Percentiles rank a stretch among this genome's conserved stretches.
These are phyloP conservation scores for Ascochyta fabae DNA, from an alignment of 2,329 filamentous ascomycete species.

Conservation along the genomic window DNA sequence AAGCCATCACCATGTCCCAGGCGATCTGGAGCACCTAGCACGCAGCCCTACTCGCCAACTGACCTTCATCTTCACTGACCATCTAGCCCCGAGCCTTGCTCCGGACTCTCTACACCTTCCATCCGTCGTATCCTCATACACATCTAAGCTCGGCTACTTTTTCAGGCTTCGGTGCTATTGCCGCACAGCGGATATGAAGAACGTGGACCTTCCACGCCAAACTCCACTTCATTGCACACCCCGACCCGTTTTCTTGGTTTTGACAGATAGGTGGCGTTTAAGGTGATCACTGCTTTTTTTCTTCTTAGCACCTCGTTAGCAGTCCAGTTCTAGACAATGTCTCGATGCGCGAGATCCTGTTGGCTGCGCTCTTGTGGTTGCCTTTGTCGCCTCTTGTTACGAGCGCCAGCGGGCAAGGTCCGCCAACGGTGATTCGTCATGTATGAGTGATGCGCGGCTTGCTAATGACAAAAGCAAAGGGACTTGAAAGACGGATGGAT, in stretches of 20 bases:
- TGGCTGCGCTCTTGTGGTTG: neutral
- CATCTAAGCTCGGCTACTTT: constrained; percentile 3
- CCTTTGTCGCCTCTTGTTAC: constrained; percentile 3
- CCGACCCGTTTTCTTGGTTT: constrained; percentile 1
- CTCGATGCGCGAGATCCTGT: neutral
- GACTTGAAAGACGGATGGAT: neutral
- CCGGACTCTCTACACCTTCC: neutral
- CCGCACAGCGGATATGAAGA: neutral
- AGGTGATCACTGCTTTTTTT: neutral
- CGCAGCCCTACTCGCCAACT: constrained; percentile 6
- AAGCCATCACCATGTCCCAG: constrained; percentile 3
- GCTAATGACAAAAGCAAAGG: neutral
- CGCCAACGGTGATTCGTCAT: constrained; percentile 1
- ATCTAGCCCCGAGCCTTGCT: neutral
- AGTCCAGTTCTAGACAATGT: neutral
- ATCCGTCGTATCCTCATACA: neutral
- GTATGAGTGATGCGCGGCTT: neutral
- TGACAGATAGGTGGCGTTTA: constrained; percentile 4
- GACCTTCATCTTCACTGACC: constrained; percentile 1
- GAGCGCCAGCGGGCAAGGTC: neutral
- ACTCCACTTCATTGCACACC: neutral
- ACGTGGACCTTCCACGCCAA: neutral
- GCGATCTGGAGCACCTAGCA: constrained; percentile 4
- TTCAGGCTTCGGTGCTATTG: constrained; percentile 8
- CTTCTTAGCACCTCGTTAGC: neutral